Base-by-base conservation (phyloP, 1,284 basidiomycete genomes). In the Trichosporon sp. region DNA sequence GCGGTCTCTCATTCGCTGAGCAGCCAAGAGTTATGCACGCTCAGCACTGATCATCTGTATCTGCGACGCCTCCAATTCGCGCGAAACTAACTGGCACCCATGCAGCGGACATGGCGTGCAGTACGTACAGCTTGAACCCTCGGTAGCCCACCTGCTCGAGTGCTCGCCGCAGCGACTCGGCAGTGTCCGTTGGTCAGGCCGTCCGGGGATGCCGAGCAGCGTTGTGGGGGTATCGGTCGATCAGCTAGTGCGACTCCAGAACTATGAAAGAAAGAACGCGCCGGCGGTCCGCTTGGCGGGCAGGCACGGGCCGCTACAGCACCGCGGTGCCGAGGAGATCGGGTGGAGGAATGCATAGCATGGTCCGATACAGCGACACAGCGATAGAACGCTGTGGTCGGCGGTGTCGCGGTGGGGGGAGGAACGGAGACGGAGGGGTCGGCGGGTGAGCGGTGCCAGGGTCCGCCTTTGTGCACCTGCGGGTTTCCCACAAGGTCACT, bases 331-430 rank as follows among this genome's bases (percentile, higher is more conserved):
- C 51, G 51, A 54, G 3, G 51, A 26, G 51, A 54, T 10, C 51
- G 19, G 51, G 51, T 26, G 51, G 51, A 54, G 51, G 51, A 54
- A 54, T 54, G 51, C 19, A 21, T 26, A 5, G n/a, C 51, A 54
- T 54, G 51, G 51, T 54, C 51, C 51, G 51, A 54, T 54, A 54
- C 51, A 54, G n/a, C 16, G 40, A 43, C 11, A 16, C 40, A 26
- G 26, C 26, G 26, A 26, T 26, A 26, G 26, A 26, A 26, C 26
- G 10, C 11, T 16, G n/a, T 51, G 48, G 16, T 54, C 51, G 51
- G 19, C 19, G 51, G 51, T 3, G 51, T 26, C n/a, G 59, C 35
- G 8, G 59, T 35, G 35, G 32, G 31, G 59, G 31, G 32, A 31
- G 32, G 16, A 32, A 61, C 10, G 56, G 56, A 26, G 32, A 31